These are phyloP conservation scores for Sideroxylon spinosum DNA, from an alignment of 179 eudicot species.

Conservation along the genomic window DNA sequence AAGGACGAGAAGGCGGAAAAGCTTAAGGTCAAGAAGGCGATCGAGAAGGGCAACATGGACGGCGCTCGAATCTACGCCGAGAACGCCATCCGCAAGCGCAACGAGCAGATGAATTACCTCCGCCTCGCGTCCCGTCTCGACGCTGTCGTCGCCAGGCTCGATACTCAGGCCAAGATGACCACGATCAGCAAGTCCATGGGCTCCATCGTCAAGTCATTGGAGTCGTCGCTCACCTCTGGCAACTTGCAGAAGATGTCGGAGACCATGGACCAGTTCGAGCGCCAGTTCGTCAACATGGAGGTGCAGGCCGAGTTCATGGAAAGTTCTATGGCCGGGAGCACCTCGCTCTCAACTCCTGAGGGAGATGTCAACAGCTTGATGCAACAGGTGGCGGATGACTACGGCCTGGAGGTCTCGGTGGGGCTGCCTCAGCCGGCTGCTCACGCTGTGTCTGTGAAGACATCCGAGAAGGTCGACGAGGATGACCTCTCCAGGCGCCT, in stretches of 20 bases:
- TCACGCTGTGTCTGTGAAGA: constrained; percentile 38
- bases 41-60: constrained; percentile 61
- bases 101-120: constrained; percentile 60
- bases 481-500: constrained; percentile 55
- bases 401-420: constrained; percentile 64
- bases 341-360: constrained; percentile 62
- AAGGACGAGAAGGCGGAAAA: constrained; percentile 58
- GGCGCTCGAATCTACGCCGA: constrained; percentile 58
- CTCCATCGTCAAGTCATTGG: constrained; percentile 57
- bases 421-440: constrained; percentile 68
- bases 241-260: constrained; percentile 74
- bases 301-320: constrained; percentile 79
- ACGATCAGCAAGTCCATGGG: constrained; percentile 59
- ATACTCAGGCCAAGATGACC: constrained; percentile 58
- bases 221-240: constrained; percentile 52
- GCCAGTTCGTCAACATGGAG: constrained; percentile 80
- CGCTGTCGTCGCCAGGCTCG: constrained; percentile 60
- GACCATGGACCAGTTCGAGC: constrained; percentile 76
- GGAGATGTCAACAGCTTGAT: constrained; percentile 61
- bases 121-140: constrained; percentile 57
- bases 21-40: constrained; percentile 52
- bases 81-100: constrained; percentile 56
- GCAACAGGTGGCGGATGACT: constrained; percentile 81
- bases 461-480: constrained; percentile 51
- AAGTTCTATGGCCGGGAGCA: constrained; percentile 72